Conservation (phyloP, 2,329 filamentous ascomycete species). For the Coniochaeta sp. region DNA sequence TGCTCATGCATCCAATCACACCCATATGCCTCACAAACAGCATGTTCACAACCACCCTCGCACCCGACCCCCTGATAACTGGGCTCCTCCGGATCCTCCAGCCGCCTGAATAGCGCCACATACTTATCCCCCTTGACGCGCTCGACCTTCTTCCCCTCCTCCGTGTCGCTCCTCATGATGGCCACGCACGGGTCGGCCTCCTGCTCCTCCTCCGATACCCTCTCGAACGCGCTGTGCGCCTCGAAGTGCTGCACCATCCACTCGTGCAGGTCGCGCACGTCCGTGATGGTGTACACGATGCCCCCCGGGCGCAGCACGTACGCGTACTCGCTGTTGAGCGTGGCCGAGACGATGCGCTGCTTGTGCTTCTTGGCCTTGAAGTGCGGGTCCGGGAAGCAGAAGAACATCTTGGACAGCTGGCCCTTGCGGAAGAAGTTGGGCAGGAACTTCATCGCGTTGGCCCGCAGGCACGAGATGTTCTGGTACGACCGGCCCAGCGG, state of each 20-base stretch:
- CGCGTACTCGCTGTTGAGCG: constrained; percentile 88
- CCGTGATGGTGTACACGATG: constrained; percentile 91
- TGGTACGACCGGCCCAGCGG: constrained; percentile 54
- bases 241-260: constrained; percentile 92
- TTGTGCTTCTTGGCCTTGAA: constrained; percentile 98
- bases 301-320: constrained; percentile 79
- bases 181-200: constrained; percentile 63
- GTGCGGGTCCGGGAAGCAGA: constrained; percentile 97
- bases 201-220: constrained; percentile 60
- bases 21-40: not conserved
- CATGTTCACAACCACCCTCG: not conserved
- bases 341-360: constrained; percentile 83
- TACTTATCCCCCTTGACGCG: constrained; percentile 88
- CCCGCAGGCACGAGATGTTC: constrained; percentile 82
- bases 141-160: constrained; percentile 95
- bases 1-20: not conserved
- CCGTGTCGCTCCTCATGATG: constrained; percentile 77
- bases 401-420: constrained; percentile 86
- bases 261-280: constrained; percentile 85
- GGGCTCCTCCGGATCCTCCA: constrained; percentile 55
- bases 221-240: constrained; percentile 70
- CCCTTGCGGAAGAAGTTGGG: constrained; percentile 86
- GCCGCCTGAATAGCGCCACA: constrained; percentile 77
- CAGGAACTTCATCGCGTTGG: constrained; percentile 99
- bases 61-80: not conserved